Evolutionary conservation across 2,329 filamentous ascomycete species (phyloP).

Genomic region (Arthroderma uncinatum): DNA sequence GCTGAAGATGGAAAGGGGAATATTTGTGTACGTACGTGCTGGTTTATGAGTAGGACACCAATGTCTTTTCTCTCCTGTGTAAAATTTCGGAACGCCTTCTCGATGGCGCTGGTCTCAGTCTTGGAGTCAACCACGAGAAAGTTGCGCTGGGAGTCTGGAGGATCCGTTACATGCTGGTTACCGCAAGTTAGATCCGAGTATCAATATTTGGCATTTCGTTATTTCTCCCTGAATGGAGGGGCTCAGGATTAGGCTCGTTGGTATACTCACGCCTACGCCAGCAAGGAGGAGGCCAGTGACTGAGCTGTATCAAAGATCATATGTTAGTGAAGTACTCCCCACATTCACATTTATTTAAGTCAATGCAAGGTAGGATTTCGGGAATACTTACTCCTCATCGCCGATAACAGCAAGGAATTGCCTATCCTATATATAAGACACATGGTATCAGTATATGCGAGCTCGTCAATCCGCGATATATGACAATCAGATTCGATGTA

Average conservation of each 20-base stretch:
- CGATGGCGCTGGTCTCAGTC: slow-evolving; percentile 79
- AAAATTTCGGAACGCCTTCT: slow-evolving; percentile 80
- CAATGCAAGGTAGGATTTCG: background rate
- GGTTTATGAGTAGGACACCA: slow-evolving; percentile 91
- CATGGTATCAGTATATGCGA: background rate
- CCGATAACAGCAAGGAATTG: slow-evolving; percentile 97
- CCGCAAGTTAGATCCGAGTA: background rate
- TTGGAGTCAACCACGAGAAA: slow-evolving; percentile 93
- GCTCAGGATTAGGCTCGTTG: background rate
- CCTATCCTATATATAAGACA: slow-evolving; percentile 50
- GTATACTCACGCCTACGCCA: slow-evolving; percentile 68
- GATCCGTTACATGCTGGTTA: slow-evolving; percentile 71
- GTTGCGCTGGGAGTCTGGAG: slow-evolving; percentile 88
- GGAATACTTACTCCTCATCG: slow-evolving; percentile 57
- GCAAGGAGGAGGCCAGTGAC: slow-evolving; percentile 92
- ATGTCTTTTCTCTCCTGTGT: slow-evolving; percentile 90
- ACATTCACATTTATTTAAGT: background rate
- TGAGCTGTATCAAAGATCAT: slow-evolving; percentile 48
- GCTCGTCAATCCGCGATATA: background rate
- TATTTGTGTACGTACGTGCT: slow-evolving; percentile 57
- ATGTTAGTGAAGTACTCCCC: background rate
- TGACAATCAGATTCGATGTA: background rate
- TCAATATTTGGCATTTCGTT: background rate
- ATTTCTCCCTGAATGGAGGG: background rate
- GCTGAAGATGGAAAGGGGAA: no score